Evolutionary conservation across 1,284 basidiomycete species (phyloP).

Genomic region (Irpex sp.): DNA sequence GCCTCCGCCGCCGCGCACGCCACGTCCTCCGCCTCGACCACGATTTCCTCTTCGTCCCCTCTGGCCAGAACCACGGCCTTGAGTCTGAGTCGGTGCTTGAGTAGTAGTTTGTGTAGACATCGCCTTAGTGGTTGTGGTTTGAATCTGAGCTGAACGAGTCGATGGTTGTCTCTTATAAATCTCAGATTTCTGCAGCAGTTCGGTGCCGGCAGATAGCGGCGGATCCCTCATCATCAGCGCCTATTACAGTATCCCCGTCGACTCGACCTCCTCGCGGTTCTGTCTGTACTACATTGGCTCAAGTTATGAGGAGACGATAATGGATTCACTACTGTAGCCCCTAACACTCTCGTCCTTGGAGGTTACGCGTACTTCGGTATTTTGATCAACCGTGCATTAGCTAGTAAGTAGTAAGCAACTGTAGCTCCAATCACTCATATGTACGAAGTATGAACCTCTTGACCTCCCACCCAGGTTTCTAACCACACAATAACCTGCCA

Average conservation of each 20-base stretch:
- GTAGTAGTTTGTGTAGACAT: slow-evolving; percentile 31
- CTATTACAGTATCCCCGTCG: neutral
- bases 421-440: no score
- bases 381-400: no score
- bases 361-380: no score
- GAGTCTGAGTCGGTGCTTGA: slow-evolving; percentile 24
- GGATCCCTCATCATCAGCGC: neutral
- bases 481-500: no score
- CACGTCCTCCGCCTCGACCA: slow-evolving; percentile 24
- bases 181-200: neutral
- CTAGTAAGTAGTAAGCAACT: no score
- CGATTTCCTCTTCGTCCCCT: slow-evolving; percentile 27
- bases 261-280: no score
- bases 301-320: no score
- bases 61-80: slow-evolving; percentile 21
- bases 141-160: neutral
- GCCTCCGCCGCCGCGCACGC: slow-evolving; percentile 13
- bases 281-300: no score
- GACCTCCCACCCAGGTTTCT: no score
- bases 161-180: neutral
- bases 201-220: neutral
- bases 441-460: no score
- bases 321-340: no score
- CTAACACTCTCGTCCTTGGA: no score
- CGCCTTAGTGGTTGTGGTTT: neutral